Base-by-base conservation (phyloP, 257 asterid species). In the Solanum medicagineum region DNA sequence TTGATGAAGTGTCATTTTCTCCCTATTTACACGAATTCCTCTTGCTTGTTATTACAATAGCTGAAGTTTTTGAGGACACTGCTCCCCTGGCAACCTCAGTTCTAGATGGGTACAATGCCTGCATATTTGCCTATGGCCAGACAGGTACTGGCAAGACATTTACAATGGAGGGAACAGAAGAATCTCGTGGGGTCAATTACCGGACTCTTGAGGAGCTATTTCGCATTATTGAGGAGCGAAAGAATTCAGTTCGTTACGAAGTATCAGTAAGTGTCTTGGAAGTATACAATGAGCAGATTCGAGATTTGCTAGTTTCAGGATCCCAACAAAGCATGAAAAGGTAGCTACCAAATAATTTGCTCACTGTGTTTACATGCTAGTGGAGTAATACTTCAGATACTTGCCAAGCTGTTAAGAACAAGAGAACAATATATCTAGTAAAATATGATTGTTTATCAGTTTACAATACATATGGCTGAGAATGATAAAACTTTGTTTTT, bases 101-200 rank as follows among this genome's bases (percentile, higher is more conserved):
- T 88, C 91, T 97, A 40, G 99, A 97, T 87, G 99, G 98, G 85
- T 95, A 92, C 88, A 94, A 94, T 63, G 98, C 91, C 14, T 97
- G 98, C 90, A 90, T 97, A 81, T 95, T 97, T 89, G 99, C 99
- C 54, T 97, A 95, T 62, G 99, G 99, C 1, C 99, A 97, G 91
- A 97, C 99, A 1, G 99, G 99, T 84, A 94, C 97, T 1, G 99
- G 99, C 68, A 97, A 97, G 85, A 97, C 99, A 40, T 97, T 93
- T 87, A 97, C 99, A 1, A 97, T 97, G 99, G 98, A 95, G 62
- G 99, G 99, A 85, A 93, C 98, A 56, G 88, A 87, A 45, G 96
- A 93, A 83, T 95, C 95, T 32, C 99, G 98, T 49, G 99, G 99
- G 70, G 98, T 97, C 75, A 97, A 97, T 88, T 95, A 94, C 73